phyloP scores from a whole-genome alignment of 768 basidiomycete genomes.

The Cystofilobasidium ferigula region DNA sequence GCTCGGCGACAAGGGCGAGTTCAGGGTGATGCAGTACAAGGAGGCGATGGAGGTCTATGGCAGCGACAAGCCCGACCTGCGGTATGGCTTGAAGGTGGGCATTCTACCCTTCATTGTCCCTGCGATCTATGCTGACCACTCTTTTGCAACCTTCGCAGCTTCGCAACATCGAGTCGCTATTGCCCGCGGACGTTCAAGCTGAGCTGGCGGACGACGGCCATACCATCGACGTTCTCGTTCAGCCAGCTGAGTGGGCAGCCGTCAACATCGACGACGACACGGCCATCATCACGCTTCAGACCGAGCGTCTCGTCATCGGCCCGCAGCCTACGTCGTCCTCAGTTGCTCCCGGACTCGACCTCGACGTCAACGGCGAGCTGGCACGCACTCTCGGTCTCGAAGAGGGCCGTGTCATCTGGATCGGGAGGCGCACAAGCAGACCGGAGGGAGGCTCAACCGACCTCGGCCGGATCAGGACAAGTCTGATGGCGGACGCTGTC shows the following conservation, averaged over 20 bases:
- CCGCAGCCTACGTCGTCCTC: background rate
- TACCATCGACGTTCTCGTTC: constrained; percentile 1
- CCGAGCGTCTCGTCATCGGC: constrained; percentile 34
- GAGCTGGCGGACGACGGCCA: background rate
- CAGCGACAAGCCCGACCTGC: constrained; percentile 86
- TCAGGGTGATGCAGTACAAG: constrained; percentile 74
- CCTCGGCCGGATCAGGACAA: constrained; percentile 57
- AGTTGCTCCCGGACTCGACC: background rate
- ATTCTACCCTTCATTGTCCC: background rate
- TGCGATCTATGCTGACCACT: background rate
- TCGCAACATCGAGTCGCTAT: background rate
- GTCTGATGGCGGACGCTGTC: constrained; percentile 57
- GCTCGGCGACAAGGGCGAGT: constrained; percentile 42
- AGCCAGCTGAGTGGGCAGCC: background rate
- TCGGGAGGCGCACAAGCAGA: constrained; percentile 36
- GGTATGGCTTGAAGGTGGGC: constrained; percentile 73
- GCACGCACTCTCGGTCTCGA: background rate
- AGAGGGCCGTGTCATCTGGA: constrained; percentile 32
- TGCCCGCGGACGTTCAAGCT: background rate
- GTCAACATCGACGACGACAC: background rate
- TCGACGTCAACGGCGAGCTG: background rate
- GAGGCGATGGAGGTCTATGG: constrained; percentile 93
- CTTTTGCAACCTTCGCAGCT: background rate
- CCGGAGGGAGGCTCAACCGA: constrained; percentile 69
- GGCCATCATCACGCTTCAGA: constrained; percentile 21